These are phyloP conservation scores for Aspergillus novofumigatus DNA, from an alignment of 2,329 filamentous ascomycete genomes.

Conservation along the genomic window DNA sequence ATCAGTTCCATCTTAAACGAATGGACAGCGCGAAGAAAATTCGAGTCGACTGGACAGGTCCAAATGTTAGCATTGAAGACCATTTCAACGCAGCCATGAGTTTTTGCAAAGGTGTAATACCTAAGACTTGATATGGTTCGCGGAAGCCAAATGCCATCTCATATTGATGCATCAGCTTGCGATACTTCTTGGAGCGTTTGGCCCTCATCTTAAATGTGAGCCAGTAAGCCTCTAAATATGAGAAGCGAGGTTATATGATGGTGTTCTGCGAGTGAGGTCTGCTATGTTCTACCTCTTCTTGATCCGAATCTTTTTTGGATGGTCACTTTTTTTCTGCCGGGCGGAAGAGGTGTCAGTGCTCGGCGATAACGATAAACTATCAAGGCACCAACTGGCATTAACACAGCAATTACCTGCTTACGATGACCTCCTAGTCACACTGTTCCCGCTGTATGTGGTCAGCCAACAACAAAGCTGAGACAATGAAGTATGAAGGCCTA, in stretches of 20 bases:
- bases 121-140: slow-evolving; percentile 86
- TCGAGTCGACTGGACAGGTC: slow-evolving; percentile 64
- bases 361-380: background rate
- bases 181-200: slow-evolving; percentile 68
- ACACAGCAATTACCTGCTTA: background rate
- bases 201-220: slow-evolving; percentile 57
- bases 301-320: slow-evolving; percentile 27
- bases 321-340: slow-evolving; percentile 30
- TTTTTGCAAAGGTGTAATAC: slow-evolving; percentile 35
- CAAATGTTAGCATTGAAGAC: slow-evolving; percentile 1
- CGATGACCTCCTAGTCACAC: no score
- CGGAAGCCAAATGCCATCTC: slow-evolving; percentile 83
- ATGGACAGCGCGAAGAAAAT: slow-evolving; percentile 76
- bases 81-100: slow-evolving; percentile 18
- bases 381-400: background rate
- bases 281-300: slow-evolving; percentile 5
- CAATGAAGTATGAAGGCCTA: no score
- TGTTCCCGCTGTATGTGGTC: no score
- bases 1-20: slow-evolving; percentile 88
- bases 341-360: slow-evolving; percentile 27
- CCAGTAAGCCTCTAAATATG: slow-evolving; percentile 6
- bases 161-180: slow-evolving; percentile 93
- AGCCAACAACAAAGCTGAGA: no score
- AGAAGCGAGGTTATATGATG: slow-evolving; percentile 2
- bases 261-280: slow-evolving; percentile 6